Base-by-base conservation (phyloP, 164 flowering plant genomes). In the Chimonanthus salicifolius region DNA sequence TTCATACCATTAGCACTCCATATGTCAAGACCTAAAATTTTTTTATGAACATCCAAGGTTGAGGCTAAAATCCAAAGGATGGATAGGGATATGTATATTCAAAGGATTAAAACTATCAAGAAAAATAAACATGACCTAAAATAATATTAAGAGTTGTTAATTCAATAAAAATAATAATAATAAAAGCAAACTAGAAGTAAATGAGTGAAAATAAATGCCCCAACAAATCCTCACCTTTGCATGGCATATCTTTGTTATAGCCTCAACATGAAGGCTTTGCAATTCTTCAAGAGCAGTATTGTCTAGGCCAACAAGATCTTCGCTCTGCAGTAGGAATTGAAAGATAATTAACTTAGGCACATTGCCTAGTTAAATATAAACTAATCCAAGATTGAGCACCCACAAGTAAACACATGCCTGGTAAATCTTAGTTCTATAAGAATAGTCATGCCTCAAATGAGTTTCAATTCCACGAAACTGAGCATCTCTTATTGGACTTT, bases 181-280 rank as follows among this genome's bases (percentile, higher is more conserved):
- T n/a, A 45, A 49, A 7, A 13, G 45, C 45, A n/a, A n/a, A 2
- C 33, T 10, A 46, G 15, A 58, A 67, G 20, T 45, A 67, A 47
- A 21, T 15, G n/a, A 46, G 48, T 49, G 49, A 46, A 43, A 44
- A 48, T 58, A 18, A 49, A 69, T 66, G 33, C 33, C 33, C 33
- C 66, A 63, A 1, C 10, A 2, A 45, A 79, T 16, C 20, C 70
- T 69, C 49, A 86, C 93, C 90, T 89, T 89, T 62, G 91, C 90
- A 66, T 78, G 89, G 72, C 85, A 86, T 73, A 89, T 89, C 75
- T 83, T 88, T 62, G 90, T 85, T 76, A 87, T 85, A 33, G 91
- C 93, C 79, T 88, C 91, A 67, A 89, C 87, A 80, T 88, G 89
- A 75, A 89, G 81, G 72, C 84, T 81, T 68, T 88, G 91, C 51